Evolutionary conservation across 1,284 basidiomycete genomes (phyloP).

Genomic region (Trichosporon faecale): DNA sequence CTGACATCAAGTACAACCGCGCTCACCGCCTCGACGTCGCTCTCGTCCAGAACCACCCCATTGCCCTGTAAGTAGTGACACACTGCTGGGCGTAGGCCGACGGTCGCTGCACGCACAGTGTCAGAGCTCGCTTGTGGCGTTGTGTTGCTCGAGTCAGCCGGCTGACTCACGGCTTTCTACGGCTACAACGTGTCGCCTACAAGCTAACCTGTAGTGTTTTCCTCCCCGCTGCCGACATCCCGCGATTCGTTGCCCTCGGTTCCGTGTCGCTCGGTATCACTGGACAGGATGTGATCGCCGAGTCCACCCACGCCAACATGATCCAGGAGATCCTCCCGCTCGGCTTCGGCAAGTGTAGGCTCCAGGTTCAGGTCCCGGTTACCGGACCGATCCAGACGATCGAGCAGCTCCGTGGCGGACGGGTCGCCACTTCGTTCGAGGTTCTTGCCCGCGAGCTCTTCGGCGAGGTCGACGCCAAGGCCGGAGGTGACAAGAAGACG

Average conservation of each 20-base stretch:
- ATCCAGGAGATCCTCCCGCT: slow-evolving; percentile 80
- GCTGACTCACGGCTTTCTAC: background rate
- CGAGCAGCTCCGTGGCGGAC: slow-evolving; percentile 80
- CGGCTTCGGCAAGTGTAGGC: slow-evolving; percentile 88
- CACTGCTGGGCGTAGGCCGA: background rate
- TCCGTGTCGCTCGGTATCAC: slow-evolving; percentile 64
- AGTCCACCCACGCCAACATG: slow-evolving; percentile 71
- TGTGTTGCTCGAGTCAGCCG: background rate
- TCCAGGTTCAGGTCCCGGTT: slow-evolving; percentile 95
- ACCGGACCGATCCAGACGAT: slow-evolving; percentile 65
- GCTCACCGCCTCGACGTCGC: slow-evolving; percentile 87
- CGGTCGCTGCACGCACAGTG: too few species aligned
- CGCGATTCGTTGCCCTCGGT: slow-evolving; percentile 96
- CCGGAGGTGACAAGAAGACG: slow-evolving; percentile 59
- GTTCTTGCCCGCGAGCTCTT: slow-evolving; percentile 81
- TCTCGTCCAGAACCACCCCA: slow-evolving; percentile 85
- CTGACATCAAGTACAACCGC: slow-evolving; percentile 93
- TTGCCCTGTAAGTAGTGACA: slow-evolving; percentile 68
- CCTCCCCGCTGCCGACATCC: slow-evolving; percentile 94
- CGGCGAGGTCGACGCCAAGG: slow-evolving; percentile 63
- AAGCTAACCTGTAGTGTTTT: slow-evolving; percentile 68
- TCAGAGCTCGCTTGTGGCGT: background rate
- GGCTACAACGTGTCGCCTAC: background rate
- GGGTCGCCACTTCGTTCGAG: slow-evolving; percentile 93
- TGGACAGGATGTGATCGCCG: slow-evolving; percentile 97